phyloP scores from a whole-genome alignment of 768 basidiomycete species.

The Leccinum obscurum region DNA sequence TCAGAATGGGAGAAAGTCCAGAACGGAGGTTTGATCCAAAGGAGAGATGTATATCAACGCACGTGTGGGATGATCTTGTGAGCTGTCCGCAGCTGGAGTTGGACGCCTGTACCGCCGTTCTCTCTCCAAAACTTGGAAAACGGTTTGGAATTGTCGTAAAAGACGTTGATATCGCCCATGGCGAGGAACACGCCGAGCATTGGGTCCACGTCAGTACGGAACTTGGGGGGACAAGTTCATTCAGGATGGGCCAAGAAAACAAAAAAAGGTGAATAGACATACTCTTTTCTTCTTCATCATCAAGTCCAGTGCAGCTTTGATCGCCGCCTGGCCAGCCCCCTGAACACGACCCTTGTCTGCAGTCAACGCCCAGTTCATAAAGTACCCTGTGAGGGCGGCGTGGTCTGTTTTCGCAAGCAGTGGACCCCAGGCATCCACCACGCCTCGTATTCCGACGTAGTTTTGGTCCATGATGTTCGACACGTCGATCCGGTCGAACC shows the following conservation, averaged over 20 bases:
- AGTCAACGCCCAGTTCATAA: too few species aligned
- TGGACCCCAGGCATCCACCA: too few species aligned
- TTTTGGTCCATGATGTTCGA: too few species aligned
- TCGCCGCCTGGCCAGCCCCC: conserved; percentile 4
- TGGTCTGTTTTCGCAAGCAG: too few species aligned
- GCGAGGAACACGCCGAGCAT: conserved; percentile 5
- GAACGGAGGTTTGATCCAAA: too few species aligned
- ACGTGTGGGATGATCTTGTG: conserved; percentile 44
- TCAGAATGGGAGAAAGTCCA: neutral
- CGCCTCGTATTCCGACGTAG: too few species aligned
- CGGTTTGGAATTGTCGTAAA: conserved; percentile 39
- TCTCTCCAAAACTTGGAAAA: conserved; percentile 37
- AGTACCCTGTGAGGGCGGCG: too few species aligned
- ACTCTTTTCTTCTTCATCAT: conserved; percentile 21
- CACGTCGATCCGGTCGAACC: too few species aligned
- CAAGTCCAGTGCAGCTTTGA: conserved; percentile 4
- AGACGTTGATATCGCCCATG: conserved; percentile 14
- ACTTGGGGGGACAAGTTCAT: conserved; percentile 9
- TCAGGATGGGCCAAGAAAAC: neutral
- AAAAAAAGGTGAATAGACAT: neutral
- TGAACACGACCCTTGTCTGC: neutral
- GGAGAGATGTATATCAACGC: conserved; percentile 11
- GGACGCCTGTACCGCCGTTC: conserved; percentile 25
- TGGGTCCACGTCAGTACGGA: conserved; percentile 10
- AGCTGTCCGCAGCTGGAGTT: conserved; percentile 22